A percentile compares a stretch with the other conserved stretches of the same genome.
These are phyloP conservation scores for Aspergillus sp. DNA, from an alignment of 2,329 filamentous ascomycete genomes.

Conservation along the genomic window DNA sequence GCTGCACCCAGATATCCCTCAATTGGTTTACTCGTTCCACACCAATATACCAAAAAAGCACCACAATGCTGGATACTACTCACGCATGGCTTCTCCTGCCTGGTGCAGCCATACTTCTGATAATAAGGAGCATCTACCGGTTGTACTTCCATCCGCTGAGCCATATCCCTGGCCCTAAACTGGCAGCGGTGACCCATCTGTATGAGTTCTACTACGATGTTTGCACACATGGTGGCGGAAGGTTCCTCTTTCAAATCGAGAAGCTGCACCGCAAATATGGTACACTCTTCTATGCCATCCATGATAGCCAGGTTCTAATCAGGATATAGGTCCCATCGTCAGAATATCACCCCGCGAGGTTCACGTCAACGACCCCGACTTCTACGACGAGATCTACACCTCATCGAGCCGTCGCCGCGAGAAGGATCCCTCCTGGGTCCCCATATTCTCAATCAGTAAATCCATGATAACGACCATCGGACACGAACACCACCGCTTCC, in stretches of 20 bases:
- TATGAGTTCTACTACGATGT: slow-evolving; percentile 8
- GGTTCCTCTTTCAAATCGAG: neutral
- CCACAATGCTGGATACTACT: no score
- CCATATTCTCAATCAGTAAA: no score
- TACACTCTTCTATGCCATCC: neutral
- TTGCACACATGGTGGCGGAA: neutral
- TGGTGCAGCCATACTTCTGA: no score
- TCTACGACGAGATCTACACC: slow-evolving; percentile 5
- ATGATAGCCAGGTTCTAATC: no score
- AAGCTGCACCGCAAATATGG: neutral
- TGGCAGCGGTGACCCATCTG: neutral
- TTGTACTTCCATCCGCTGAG: slow-evolving; percentile 1
- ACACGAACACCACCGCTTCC: slow-evolving; percentile 21
- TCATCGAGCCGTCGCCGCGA: neutral
- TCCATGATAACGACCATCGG: slow-evolving; percentile 19
- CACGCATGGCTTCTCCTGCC: no score
- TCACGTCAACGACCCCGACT: neutral
- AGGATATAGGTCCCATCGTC: slow-evolving; percentile 4
- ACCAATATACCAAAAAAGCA: no score
- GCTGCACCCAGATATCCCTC: no score
- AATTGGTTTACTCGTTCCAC: no score
- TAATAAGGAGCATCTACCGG: neutral
- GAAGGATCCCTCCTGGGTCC: no score
- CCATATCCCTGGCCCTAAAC: neutral
- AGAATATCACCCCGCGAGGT: slow-evolving; percentile 5